Evolutionary conservation across 1,139 yeast species (phyloP), one percentile per base, ranked within the genome.

Genomic region (Diutina neorugosa): DNA sequence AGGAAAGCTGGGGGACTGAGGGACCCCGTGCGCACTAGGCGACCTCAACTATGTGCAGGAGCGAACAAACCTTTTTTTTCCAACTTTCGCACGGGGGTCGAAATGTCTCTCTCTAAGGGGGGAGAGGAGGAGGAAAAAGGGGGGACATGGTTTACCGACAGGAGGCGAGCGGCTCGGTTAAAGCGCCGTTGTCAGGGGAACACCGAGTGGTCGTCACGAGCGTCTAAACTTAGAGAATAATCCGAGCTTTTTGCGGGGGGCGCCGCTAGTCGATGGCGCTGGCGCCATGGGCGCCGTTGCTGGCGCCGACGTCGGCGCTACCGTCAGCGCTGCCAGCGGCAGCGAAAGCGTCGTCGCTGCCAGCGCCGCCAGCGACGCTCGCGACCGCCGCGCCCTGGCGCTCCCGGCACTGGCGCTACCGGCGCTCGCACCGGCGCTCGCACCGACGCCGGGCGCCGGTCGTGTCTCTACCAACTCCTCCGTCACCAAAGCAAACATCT

Each of bases 401-500:
- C 4, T 16, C n/a, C n/a, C n/a, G n/a, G n/a, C n/a, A n/a, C n/a
- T n/a, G n/a, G n/a, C n/a, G n/a, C n/a, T n/a, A n/a, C n/a, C n/a
- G n/a, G n/a, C n/a, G n/a, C n/a, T n/a, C n/a, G n/a, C n/a, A n/a
- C n/a, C n/a, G n/a, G n/a, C n/a, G n/a, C n/a, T n/a, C n/a, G n/a
- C n/a, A n/a, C n/a, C n/a, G n/a, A n/a, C n/a, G 11, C 6, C 34
- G 20, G 31, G 14, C 41, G 11, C 31, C 25, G 43, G 16, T 31
- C 37, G 37, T 31, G 37, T 31, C 37, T 11, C 37, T 11, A 31
- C 37, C 37, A 4, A 31, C 5, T 31, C 37, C 14, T 31, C 37
- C n/a, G 37, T 11, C 7, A 42, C 50, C 20, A 52, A 44, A 42
- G 54, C 51, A 25, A 62, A 54, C 31, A 60, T 41, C 6, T 60